Evolutionary conservation across 2,329 filamentous ascomycete genomes (phyloP).

Genomic region (Verticillium zaregamsianum): DNA sequence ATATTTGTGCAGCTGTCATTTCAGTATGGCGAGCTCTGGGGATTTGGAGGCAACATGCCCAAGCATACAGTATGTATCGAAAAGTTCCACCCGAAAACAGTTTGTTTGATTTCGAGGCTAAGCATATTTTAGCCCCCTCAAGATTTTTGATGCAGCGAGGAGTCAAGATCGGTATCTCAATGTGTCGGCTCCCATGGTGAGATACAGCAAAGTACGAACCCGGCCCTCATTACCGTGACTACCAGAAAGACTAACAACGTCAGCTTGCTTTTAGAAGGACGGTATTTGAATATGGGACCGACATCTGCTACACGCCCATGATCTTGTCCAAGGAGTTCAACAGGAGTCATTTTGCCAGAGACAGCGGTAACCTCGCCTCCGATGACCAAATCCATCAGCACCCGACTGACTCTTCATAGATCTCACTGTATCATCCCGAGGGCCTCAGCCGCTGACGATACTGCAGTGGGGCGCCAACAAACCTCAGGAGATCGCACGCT

Average conservation of each 20-base stretch:
- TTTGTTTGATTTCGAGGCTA: not conserved
- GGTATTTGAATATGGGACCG: slow-evolving; percentile 58
- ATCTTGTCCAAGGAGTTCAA: slow-evolving; percentile 67
- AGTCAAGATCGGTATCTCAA: slow-evolving; percentile 49
- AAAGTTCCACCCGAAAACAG: not conserved
- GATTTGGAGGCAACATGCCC: not conserved
- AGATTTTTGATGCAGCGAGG: slow-evolving; percentile 53
- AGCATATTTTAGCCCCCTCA: slow-evolving; percentile 43
- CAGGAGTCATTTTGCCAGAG: slow-evolving; percentile 53
- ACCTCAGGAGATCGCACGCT: slow-evolving; percentile 57
- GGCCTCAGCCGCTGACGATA: slow-evolving; percentile 54
- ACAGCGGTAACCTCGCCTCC: slow-evolving; percentile 43
- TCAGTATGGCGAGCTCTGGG: not conserved
- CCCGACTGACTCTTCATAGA: slow-evolving; percentile 30
- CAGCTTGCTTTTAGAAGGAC: slow-evolving; percentile 67
- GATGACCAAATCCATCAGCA: not conserved
- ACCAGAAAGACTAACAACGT: slow-evolving; percentile 12
- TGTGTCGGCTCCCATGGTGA: slow-evolving; percentile 64
- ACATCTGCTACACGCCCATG: slow-evolving; percentile 71
- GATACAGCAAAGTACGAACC: slow-evolving; percentile 51
- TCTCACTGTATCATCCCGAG: slow-evolving; percentile 54
- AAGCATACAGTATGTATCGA: not conserved
- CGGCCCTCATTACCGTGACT: not conserved
- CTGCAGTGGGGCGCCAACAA: slow-evolving; percentile 64
- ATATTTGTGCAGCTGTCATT: not conserved